Base-by-base conservation (phyloP, 1,139 yeast genomes). In the Taphrina sp. region DNA sequence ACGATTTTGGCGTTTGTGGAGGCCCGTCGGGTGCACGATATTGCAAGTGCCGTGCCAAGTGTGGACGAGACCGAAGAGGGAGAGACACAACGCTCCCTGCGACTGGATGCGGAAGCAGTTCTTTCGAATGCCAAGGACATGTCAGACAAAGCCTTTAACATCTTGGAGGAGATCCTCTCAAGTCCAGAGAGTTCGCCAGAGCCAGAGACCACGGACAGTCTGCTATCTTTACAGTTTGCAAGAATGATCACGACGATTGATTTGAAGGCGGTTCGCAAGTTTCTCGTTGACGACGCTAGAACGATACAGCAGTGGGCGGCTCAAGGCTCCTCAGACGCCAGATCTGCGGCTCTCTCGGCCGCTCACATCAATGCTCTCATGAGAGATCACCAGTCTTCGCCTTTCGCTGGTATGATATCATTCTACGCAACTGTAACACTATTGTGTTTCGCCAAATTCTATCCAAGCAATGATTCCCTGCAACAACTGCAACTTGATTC, bases 11-110 rank as follows among this genome's bases (percentile, higher is more conserved):
- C 46, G 5, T 41, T 37, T 14, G 54, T 49, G 14, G 54, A 49
- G 23, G 54, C 54, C 16, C 45, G 54, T n/a, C 54, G 54, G 5
- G 54, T 49, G 10, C 28, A 17, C 17, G 46, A 49, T n/a, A 16
- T 38, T 14, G 54, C 54, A 7, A 24, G 34, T 33, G 46, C 54
- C 4, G 33, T 49, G 35, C 54, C 54, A 2, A 20, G 17, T 12
- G 34, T 16, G 10, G 33, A 31, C 7, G 46, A 20, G 2, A 20
- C 44, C 10, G 19, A 17, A 10, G 46, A 33, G 5, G 36, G 46
- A n/a, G 46, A 49, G 12, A 31, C 20, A 14, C 36, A 41, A 34
- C 39, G 22, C 12, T 23, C n/a, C n/a, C 20, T 39, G 28, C 39
- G 45, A 16, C 34, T 22, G 29, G 54, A 49, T 26, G 38, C 35